phyloP scores from a whole-genome alignment of 306 rosid genomes.

The Cyclanthera cordifolia region DNA sequence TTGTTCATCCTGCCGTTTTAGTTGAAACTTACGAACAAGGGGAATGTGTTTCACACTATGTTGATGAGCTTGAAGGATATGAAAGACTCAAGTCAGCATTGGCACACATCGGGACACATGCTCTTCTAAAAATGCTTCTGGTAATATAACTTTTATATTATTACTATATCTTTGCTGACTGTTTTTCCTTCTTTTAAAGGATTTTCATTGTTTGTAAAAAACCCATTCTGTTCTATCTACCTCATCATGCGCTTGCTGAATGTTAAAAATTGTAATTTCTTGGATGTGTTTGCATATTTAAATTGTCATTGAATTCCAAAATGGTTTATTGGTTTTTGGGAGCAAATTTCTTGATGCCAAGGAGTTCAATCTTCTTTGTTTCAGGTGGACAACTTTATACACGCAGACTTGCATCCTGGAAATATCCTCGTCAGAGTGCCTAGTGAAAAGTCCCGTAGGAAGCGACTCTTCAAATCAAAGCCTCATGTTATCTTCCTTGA shows the following conservation, averaged over 20 bases:
- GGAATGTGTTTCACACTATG: conserved; percentile 78
- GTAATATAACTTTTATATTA: conserved; percentile 26
- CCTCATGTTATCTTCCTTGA: conserved; percentile 97
- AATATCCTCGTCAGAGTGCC: conserved; percentile 88
- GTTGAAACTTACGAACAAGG: conserved; percentile 96
- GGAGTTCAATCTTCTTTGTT: conserved; percentile 26
- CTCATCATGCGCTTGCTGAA: too few relatives aligned
- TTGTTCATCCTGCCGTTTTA: conserved; percentile 95
- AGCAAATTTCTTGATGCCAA: conserved; percentile 26
- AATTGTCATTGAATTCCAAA: too few relatives aligned
- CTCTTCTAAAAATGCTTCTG: conserved; percentile 97
- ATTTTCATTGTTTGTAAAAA: not conserved
- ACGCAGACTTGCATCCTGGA: conserved; percentile 99
- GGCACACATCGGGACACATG: conserved; percentile 98
- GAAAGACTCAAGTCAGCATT: conserved; percentile 64
- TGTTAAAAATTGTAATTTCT: too few relatives aligned
- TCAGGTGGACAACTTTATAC: conserved; percentile 99
- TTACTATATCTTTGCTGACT: not conserved
- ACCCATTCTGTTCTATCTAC: not conserved
- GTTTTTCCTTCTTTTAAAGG: not conserved
- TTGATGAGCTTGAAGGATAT: conserved; percentile 75
- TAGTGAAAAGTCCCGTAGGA: conserved; percentile 46
- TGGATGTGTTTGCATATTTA: too few relatives aligned
- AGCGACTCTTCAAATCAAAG: conserved; percentile 77
- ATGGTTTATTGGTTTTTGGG: too few relatives aligned